Percentiles rank a stretch among this genome's conserved stretches.
phyloP scores from a whole-genome alignment of 495 filamentous ascomycete species.

The Xylaria telfairii region DNA sequence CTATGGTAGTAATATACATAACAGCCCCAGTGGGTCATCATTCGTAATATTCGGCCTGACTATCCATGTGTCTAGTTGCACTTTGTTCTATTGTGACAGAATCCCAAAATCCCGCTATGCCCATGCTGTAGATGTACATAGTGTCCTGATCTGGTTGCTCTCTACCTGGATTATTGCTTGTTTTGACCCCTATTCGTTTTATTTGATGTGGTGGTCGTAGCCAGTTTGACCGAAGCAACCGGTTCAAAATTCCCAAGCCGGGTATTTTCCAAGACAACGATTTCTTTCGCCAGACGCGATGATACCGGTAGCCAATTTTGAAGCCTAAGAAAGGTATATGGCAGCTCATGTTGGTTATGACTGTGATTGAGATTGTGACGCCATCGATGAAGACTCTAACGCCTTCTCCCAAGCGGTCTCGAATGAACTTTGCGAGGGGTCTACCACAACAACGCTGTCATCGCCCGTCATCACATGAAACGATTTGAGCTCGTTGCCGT shows the following conservation, averaged over 20 bases:
- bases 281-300: background rate
- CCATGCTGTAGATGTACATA: background rate
- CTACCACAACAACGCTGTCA: slow-evolving; percentile 54
- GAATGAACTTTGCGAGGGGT: slow-evolving; percentile 54
- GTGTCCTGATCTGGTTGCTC: background rate
- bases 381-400: slow-evolving; percentile 18
- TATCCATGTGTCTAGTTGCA: background rate
- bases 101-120: background rate
- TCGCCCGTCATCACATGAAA: slow-evolving; percentile 36
- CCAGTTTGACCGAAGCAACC: background rate
- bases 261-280: background rate
- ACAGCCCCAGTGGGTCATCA: slow-evolving; percentile 1
- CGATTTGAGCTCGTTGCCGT: slow-evolving; percentile 12
- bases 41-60: background rate
- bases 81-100: background rate
- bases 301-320: background rate
- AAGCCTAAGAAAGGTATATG: background rate
- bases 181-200: background rate
- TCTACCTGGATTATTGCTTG: background rate
- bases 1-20: slow-evolving; percentile 18
- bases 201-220: background rate
- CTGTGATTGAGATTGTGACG: slow-evolving; percentile 9
- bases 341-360: background rate
- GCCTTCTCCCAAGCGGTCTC: slow-evolving; percentile 73
- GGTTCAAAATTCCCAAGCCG: background rate